A percentile compares a stretch with the other conserved stretches of the same genome.
Conservation (phyloP, 176 grass and related monocot species). For the Phoenix roebelenii region DNA sequence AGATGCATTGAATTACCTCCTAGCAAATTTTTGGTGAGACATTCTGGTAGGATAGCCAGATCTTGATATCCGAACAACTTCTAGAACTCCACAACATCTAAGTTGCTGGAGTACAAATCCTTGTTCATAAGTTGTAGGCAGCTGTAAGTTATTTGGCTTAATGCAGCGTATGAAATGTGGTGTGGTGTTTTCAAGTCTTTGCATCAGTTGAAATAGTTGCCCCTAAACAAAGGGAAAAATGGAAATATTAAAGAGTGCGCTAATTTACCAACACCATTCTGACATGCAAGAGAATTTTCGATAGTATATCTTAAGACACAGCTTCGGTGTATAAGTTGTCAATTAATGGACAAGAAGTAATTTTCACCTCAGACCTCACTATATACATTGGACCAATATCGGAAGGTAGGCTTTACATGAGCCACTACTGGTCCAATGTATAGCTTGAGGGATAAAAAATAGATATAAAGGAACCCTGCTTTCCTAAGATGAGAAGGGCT, state of each 20-base stretch:
- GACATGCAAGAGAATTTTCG: no score
- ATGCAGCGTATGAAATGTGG: constrained; percentile 98
- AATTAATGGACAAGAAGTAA: no score
- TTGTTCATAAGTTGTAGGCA: constrained; percentile 84
- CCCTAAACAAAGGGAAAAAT: constrained; percentile 35
- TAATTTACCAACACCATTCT: no score
- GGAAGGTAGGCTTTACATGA: no score
- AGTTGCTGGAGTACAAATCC: constrained; percentile 84
- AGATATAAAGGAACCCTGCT: no score
- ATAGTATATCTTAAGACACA: no score
- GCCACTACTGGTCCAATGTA: no score
- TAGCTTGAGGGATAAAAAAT: no score
- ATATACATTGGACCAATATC: no score
- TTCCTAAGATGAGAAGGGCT: no score
- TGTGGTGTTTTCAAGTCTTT: constrained; percentile 89
- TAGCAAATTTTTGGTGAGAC: constrained; percentile 95
- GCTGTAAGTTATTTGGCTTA: constrained; percentile 93
- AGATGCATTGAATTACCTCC: constrained; percentile 38
- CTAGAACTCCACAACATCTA: constrained; percentile 94
- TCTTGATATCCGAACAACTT: constrained; percentile 96
- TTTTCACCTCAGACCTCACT: no score
- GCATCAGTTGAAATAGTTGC: constrained; percentile 95
- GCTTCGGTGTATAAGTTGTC: no score
- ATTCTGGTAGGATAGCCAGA: constrained; percentile 98
- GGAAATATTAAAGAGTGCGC: background rate